These are phyloP conservation scores for Rhizophagus prolifer DNA, from an alignment of 192 early-diverging fungal genomes.

Conservation along the genomic window DNA sequence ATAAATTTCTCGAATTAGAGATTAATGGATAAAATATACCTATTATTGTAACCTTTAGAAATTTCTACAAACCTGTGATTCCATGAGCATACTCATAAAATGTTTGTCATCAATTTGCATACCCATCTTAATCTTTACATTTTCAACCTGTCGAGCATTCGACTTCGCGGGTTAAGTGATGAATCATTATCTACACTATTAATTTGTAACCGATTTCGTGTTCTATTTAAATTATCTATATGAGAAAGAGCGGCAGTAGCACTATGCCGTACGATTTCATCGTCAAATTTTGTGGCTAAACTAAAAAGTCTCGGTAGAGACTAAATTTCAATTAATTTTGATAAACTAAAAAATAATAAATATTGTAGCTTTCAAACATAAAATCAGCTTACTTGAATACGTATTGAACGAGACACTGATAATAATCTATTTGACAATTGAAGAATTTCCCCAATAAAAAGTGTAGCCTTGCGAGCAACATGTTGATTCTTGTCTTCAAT, in stretches of 20 bases:
- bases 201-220: conserved; percentile 38
- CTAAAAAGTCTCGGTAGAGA: conserved; percentile 71
- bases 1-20: not conserved
- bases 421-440: conserved; percentile 69
- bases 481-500: conserved; percentile 61
- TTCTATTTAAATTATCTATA: conserved; percentile 66
- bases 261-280: conserved; percentile 70
- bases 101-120: conserved; percentile 27
- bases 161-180: conserved; percentile 3
- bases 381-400: conserved; percentile 47
- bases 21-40: not conserved
- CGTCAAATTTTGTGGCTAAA: conserved; percentile 73
- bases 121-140: conserved; percentile 30
- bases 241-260: conserved; percentile 73
- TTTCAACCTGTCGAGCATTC: conserved; percentile 26
- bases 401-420: conserved; percentile 52
- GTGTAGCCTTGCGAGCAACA: conserved; percentile 63
- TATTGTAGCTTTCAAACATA: not conserved
- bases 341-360: not conserved
- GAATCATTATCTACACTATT: conserved; percentile 12
- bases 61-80: conserved; percentile 58
- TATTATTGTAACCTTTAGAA: not conserved
- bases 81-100: conserved; percentile 65
- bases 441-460: conserved; percentile 73
- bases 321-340: conserved; percentile 39